These are phyloP conservation scores for Calocera cornea DNA, from an alignment of 768 basidiomycete species.

Conservation along the genomic window DNA sequence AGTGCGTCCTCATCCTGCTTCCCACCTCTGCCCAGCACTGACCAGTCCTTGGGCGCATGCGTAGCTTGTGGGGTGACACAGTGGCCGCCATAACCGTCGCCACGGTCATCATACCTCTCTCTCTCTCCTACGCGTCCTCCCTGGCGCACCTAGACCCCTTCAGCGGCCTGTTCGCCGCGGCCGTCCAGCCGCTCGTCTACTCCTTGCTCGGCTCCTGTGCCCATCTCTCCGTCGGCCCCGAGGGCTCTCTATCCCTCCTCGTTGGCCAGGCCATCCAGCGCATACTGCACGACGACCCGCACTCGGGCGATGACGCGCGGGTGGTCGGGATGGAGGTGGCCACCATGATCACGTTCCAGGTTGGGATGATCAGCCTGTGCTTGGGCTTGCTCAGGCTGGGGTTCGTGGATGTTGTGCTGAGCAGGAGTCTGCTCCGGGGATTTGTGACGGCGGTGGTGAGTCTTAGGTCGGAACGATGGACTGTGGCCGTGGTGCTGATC, in stretches of 20 bases:
- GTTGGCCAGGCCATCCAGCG: constrained; percentile 77
- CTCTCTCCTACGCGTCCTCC: constrained; percentile 82
- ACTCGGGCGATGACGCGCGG: constrained; percentile 33
- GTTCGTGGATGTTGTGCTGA: constrained; percentile 86
- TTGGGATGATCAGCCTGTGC: constrained; percentile 70
- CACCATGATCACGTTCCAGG: constrained; percentile 76
- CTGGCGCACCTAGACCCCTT: constrained; percentile 75
- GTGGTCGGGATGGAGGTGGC: constrained; percentile 51
- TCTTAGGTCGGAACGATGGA: background rate
- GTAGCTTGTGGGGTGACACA: constrained; percentile 74
- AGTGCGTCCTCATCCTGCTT: constrained; percentile 15
- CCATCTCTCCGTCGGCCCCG: constrained; percentile 59
- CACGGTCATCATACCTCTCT: constrained; percentile 74
- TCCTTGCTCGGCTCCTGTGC: constrained; percentile 77
- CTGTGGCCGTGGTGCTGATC: background rate
- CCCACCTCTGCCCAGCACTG: no score
- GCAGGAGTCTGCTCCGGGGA: constrained; percentile 73
- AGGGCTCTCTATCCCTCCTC: constrained; percentile 75
- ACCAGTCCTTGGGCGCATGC: no score
- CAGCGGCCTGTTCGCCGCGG: constrained; percentile 71
- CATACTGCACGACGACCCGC: constrained; percentile 39
- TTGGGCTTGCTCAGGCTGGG: constrained; percentile 81
- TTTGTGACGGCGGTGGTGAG: constrained; percentile 62
- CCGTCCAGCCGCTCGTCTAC: constrained; percentile 79
- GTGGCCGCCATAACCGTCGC: constrained; percentile 72